Base-by-base conservation (phyloP, 2,329 filamentous ascomycete genomes). In the Aspergillaceae sp. region DNA sequence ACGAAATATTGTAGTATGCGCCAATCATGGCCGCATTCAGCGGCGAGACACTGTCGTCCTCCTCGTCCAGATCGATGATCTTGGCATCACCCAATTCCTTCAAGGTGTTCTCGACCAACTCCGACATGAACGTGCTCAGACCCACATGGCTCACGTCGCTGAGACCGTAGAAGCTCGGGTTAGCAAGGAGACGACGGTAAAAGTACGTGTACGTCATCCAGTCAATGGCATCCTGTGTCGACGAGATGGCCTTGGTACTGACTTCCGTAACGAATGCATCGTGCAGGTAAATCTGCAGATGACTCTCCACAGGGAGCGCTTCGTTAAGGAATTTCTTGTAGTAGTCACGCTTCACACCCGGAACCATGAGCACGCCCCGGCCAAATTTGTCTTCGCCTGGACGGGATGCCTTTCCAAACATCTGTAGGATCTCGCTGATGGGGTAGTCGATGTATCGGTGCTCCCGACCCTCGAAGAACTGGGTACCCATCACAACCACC, bases 131-230 rank as follows among this genome's bases (percentile, higher is more conserved):
- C 30, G 86, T 84, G 67, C 89, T 96, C n/a, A 98, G 75, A 3
- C 87, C 90, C 56, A 97, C 91, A 55, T 96, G 87, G 1, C 87
- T 90, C 3, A 87, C 87, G 63, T 90, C 88, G 10, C 83, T 84
- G 50, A 98, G 73, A 56, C 88, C 87, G 71, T 98, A 98, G 73
- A 90, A 98, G 68, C 88, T 96, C 6, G 92, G 92, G 64, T 98
- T 98, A 29, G 91, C 90, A 33, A 97, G 78, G 34, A 98, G 78
- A 48, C 92, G 84, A 38, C 92, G 85, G 71, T 98, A 98, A 71
- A 97, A 96, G 72, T 95, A 98, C 7, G 91, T 96, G 64, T 96
- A 97, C 0, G 92, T 97, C 34, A 89, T 87, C 92, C 92, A 98
- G 69, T 95, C 94, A 56, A 98, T 90, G 7, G 91, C 92, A 70